Evolutionary conservation across 768 basidiomycete genomes (phyloP).

Genomic region (Cystobasidiopsis lactophilus): DNA sequence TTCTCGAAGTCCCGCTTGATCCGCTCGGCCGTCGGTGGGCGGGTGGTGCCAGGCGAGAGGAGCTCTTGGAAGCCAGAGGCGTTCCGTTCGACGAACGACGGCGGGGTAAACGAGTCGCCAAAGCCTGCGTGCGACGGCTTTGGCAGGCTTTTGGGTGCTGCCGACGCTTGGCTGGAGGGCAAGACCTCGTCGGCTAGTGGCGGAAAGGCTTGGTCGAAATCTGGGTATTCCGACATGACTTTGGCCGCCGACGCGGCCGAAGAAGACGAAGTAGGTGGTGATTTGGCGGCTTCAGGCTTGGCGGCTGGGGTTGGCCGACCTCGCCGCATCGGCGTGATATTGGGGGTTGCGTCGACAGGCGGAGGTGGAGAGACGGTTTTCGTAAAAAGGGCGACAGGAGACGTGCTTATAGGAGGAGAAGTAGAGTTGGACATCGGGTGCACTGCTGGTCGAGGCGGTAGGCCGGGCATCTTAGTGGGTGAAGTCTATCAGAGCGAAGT

Average conservation of each 20-base stretch:
- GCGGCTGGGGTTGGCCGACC: slow-evolving; percentile 13
- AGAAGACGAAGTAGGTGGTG: background rate
- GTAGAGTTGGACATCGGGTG: background rate
- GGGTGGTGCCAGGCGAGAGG: background rate
- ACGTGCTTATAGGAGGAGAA: too few species aligned
- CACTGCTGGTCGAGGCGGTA: background rate
- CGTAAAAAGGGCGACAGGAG: background rate
- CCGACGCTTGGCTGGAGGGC: background rate
- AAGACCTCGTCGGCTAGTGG: background rate
- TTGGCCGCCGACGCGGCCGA: background rate
- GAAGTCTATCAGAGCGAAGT: too few species aligned
- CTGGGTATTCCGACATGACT: background rate
- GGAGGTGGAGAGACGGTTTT: background rate
- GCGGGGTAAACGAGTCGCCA: slow-evolving; percentile 6
- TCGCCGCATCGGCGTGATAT: slow-evolving; percentile 17
- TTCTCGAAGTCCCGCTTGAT: background rate
- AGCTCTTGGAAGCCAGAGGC: background rate
- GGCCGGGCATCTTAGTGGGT: too few species aligned
- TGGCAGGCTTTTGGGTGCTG: too few species aligned
- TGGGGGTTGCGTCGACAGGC: background rate
- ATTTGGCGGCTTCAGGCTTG: background rate
- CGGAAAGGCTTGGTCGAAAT: background rate
- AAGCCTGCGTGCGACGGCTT: background rate
- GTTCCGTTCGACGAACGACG: background rate
- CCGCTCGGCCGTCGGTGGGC: background rate